Conservation (phyloP, 495 filamentous ascomycete species). For the Penicillium parvum region DNA sequence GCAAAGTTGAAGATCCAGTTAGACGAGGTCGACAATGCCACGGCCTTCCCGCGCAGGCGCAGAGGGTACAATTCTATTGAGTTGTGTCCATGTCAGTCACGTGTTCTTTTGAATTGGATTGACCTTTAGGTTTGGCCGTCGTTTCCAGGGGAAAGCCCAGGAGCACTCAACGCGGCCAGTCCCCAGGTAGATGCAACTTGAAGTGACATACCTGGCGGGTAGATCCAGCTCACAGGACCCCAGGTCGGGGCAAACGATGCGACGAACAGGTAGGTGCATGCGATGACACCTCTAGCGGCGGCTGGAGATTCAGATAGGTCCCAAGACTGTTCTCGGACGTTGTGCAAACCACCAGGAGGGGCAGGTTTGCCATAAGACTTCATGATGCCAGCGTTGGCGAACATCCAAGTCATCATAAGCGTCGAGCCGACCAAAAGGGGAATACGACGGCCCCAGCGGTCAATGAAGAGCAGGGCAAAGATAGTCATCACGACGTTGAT, state of each 20-base stretch:
- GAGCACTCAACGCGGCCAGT: no score
- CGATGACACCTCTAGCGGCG: constrained; percentile 53
- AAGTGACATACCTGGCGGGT: no score
- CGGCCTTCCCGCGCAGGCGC: constrained; percentile 59
- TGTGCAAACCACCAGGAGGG: constrained; percentile 43
- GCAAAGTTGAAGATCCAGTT: constrained; percentile 85
- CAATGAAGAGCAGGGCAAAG: constrained; percentile 53
- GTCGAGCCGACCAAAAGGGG: constrained; percentile 61
- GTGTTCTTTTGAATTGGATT: no score
- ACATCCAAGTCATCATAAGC: constrained; percentile 66
- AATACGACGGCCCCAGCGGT: constrained; percentile 61
- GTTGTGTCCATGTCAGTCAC: no score
- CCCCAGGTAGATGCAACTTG: no score
- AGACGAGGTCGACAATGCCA: constrained; percentile 65
- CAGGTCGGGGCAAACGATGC: constrained; percentile 54
- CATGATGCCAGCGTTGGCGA: constrained; percentile 66
- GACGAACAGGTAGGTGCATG: constrained; percentile 65
- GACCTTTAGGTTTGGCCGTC: no score
- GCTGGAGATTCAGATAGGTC: constrained; percentile 25
- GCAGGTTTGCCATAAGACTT: constrained; percentile 48
- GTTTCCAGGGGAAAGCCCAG: no score
- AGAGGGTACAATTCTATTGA: constrained; percentile 68
- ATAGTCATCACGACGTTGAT: constrained; percentile 53
- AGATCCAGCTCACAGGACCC: constrained; percentile 65
- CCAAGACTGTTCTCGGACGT: constrained; percentile 36